Base-by-base conservation (phyloP, 495 filamentous ascomycete genomes). In the Aspergillus wentii region DNA sequence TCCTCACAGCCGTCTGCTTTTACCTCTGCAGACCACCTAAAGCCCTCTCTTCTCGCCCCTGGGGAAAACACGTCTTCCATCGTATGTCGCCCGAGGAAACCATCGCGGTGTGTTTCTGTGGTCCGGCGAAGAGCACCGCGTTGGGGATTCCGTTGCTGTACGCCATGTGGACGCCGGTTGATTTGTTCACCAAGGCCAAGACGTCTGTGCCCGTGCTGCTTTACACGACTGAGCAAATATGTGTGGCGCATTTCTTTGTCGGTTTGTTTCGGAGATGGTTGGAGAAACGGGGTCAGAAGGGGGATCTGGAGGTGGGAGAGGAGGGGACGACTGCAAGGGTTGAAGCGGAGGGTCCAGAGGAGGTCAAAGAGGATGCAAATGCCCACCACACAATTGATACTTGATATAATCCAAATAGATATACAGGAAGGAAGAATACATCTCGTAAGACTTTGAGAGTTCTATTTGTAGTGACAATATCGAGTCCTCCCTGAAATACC, bases 201-300 rank as follows among this genome's bases (percentile, higher is more conserved):
- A 75, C 72, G 9, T 70, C 72, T 13, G 64, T 78, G 10, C 72
- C 72, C 2, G 72, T 76, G 6, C 40, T 76, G 32, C 51, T 78
- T 26, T 78, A 76, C 40, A 76, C 74, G 28, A 71, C 74, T 11
- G 72, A 78, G 54, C 72, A 76, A 47, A 66, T 76, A 4, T 75
- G 69, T 29, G 56, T 78, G 32, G 74, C 72, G 13, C 71, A 76
- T 48, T 63, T 74, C 38, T 68, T 76, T 34, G 72, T 75, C 21
- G 67, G 72, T 51, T 52, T 72, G 30, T 72, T 76, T 36, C 58
- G 57, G 34, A 59, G 64, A 51, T 76, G 72, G 68, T 48, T 40
- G 1, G 64, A 64, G 45, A 54, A n/a, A n/a, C n/a, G n/a, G n/a
- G n/a, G n/a, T n/a, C n/a, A 55, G 20, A 36, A 52, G 22, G 42